Percentiles rank a stretch among this genome's conserved stretches.
Conservation (phyloP, 176 grass and related monocot genomes). For the Elaeis guineensis region DNA sequence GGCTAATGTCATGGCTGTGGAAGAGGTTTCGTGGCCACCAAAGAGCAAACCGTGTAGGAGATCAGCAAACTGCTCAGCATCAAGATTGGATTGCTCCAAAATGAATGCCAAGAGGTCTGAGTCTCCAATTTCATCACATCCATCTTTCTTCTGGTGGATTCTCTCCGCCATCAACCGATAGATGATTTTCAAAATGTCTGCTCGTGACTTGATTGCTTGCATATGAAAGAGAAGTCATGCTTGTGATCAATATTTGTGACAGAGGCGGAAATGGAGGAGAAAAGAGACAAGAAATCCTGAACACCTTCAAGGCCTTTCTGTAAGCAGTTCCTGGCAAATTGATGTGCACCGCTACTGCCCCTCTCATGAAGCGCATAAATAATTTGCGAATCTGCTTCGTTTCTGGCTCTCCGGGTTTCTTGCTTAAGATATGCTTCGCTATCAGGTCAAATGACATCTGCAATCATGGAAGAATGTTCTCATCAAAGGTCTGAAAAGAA, state of each 20-base stretch:
- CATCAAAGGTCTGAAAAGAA: too few relatives aligned
- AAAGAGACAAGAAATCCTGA: not conserved
- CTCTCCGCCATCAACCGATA: conserved; percentile 3
- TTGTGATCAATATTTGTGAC: too few relatives aligned
- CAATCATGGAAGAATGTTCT: too few relatives aligned
- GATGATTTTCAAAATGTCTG: conserved; percentile 9
- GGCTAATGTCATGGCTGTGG: conserved; percentile 5
- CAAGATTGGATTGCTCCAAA: not conserved
- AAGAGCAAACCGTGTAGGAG: conserved; percentile 12
- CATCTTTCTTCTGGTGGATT: not conserved
- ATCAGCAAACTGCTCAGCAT: conserved; percentile 14
- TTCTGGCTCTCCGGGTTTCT: conserved; percentile 12
- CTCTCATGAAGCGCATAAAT: conserved; percentile 4
- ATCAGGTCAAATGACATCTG: conserved; percentile 22
- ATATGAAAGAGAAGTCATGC: too few relatives aligned
- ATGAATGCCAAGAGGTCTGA: conserved; percentile 14
- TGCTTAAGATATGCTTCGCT: conserved; percentile 6
- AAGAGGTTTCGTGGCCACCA: conserved; percentile 11
- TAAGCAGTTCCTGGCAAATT: conserved; percentile 14
- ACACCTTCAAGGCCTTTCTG: conserved; percentile 21
- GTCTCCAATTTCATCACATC: not conserved
- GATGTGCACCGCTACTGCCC: conserved; percentile 1
- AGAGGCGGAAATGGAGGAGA: not conserved
- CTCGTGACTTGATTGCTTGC: conserved; percentile 3
- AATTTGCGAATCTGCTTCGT: conserved; percentile 10